Evolutionary conservation across 495 filamentous ascomycete genomes (phyloP), one percentile per base, ranked within the genome.

Genomic region (Daldinia caldariorum): DNA sequence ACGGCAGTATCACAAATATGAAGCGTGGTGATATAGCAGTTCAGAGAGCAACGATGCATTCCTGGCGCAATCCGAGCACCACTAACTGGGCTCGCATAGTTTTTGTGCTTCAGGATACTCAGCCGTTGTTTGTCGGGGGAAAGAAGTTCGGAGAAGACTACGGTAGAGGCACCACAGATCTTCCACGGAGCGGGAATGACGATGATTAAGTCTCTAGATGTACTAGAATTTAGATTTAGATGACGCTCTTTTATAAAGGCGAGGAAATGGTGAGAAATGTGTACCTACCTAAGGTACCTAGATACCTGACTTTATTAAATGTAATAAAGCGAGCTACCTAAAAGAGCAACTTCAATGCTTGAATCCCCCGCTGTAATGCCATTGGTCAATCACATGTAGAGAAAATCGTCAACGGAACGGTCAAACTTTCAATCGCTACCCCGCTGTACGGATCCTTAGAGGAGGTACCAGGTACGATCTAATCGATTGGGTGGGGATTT

Each of bases 21-120:
- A 78, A 82, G 72, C 73, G 83, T 6, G 91, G 91, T 1, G 89
- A 93, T 71, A 78, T 89, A 6, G 80, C 81, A 5, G 83, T 92
- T 22, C 89, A 92, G 79, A 74, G 90, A 41, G 89, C 80, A 0
- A 91, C 89, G 4, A 89, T 86, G 72, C 92, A 94, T 78, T 83
- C 84, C 5, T 92, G 87, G 88, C 81, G 80, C 16, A 93, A 92
- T 76, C 79, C 75, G 12, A 87, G 80, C 59, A 69, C 70, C 47
- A 83, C 76, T 20, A 78, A 82, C 35, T 79, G 77, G 77, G 67
- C 74, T 12, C 62, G 77, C 12, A 77, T 78, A 69, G 43, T 79
- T 3, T 79, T 79, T 45, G 73, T 76, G 12, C 66, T 79, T 22
- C 77, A 78, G 61, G 79, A 80, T 37, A 67, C 51, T 31, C 64